Base-by-base conservation (phyloP, 192 early-diverging fungal genomes). In the Rhizophagus sp. region DNA sequence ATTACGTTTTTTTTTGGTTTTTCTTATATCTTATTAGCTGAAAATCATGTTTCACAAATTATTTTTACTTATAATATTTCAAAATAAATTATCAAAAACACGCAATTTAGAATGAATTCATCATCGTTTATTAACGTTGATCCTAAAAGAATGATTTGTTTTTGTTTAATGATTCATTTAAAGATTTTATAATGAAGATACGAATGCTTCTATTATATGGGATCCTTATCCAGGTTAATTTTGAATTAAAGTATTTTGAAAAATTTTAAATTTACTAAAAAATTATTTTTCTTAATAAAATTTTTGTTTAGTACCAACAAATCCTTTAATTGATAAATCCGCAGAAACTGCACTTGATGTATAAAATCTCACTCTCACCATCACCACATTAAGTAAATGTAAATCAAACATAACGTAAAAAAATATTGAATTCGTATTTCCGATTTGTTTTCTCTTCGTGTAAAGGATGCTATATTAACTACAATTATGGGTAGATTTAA, bases 391-490 rank as follows among this genome's bases (percentile, higher is more conserved):
- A 34, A 34, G 34, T 34, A 34, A 34, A 34, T 34, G 27, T 30
- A 30, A 30, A 30, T 30, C 9, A 11, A 2, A 1, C 15, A 47
- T 9, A 10, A 12, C 11, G 44, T 1, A 47, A 12, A 12, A 47
- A 47, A 12, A 30, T 47, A 11, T 47, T 1, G 1, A 0, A 12
- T 47, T 12, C 0, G 2, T 47, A 12, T 47, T 47, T 47, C 11
- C 44, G 11, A 47, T 11, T 3, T 50, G 15, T 8, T 79, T 25
- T 79, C 77, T 6, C 77, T 47, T 49, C 77, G 77, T 57, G 67
- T 79, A 5, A 79, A 68, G 27, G 77, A 79, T 79, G 77, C 77
- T 34, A 50, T 79, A 10, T 79, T 79, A 33, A 79, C 77, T 2
- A 79, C 67, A 34, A 50, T 79, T 2, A 79, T 79, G 77, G 77